Evolutionary conservation across 2,329 filamentous ascomycete genomes (phyloP), one percentile per base, ranked within the genome.

Genomic region (Botrytis byssoidea): DNA sequence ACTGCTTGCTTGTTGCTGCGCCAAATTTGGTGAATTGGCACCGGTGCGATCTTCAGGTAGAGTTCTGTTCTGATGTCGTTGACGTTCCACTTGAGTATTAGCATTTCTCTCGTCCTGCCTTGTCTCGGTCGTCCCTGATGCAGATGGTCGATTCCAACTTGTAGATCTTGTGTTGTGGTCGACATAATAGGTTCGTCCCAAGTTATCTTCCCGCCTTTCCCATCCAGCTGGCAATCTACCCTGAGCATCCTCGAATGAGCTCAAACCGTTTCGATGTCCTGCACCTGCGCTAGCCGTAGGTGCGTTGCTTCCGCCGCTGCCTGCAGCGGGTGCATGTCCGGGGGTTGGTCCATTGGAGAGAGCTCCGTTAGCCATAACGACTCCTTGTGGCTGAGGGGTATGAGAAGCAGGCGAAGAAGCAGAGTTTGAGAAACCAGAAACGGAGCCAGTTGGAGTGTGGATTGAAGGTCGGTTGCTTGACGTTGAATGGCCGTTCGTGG

Each of bases 91-190:
- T 81, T 97, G 93, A 59, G 95, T 98, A 76, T 95, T 94, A 40
- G 94, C 93, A 81, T 97, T 95, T 82, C 95, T 88, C 77, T 94
- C 92, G 76, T 86, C 91, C 74, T 94, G 89, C 78, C 93, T 90
- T 75, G 95, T 91, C 67, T 90, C 90, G 64, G 92, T 90, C 75
- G 91, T 95, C 79, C 91, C 92, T 74, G 91, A 91, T 57, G 88
- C 87, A n/a, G 93, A 92, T 12, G 96, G 96, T 74, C 96, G 88
- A 78, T 93, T 95, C 96, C 96, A 99, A 78, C 95, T 98, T 0
- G 96, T 99, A 72, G 96, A 95, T 79, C 96, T 88, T 10, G 95
- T 97, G 82, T 98, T 98, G 82, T 98, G 96, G 81, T 99, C 96
- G 70, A 99, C 96, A 82, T 98, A 99, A 82, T 99, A 99, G 35